A percentile compares a stretch with the other conserved stretches of the same genome.
Evolutionary conservation across 2,329 filamentous ascomycete genomes (phyloP).

Genomic region (Orbilia quercus): DNA sequence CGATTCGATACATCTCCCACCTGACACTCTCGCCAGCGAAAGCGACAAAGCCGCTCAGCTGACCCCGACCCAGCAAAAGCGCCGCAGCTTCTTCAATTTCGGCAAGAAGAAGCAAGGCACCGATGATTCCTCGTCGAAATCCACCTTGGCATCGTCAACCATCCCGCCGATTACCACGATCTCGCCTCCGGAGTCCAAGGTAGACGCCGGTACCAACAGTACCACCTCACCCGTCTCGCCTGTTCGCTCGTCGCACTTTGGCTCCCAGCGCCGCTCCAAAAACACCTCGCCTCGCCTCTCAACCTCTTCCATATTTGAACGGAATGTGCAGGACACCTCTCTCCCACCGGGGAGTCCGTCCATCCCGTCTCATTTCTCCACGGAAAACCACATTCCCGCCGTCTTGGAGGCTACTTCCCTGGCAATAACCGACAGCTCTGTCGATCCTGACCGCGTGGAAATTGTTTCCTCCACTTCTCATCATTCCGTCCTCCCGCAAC

Average conservation of each 20-base stretch:
- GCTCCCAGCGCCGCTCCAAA: slow-evolving; percentile 54
- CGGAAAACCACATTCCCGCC: slow-evolving; percentile 91
- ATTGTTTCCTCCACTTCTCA: slow-evolving; percentile 78
- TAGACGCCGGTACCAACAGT: slow-evolving; percentile 35
- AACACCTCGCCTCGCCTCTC: slow-evolving; percentile 66
- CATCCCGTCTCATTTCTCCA: slow-evolving; percentile 93
- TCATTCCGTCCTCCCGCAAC: slow-evolving; percentile 35
- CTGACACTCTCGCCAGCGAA: slow-evolving; percentile 40
- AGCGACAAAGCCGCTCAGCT: slow-evolving; percentile 50
- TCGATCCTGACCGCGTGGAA: slow-evolving; percentile 89
- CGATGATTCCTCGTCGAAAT: slow-evolving; percentile 60
- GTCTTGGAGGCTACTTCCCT: slow-evolving; percentile 91
- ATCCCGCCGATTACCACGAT: slow-evolving; percentile 64
- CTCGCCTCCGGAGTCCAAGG: slow-evolving; percentile 46
- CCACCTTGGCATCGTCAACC: slow-evolving; percentile 60
- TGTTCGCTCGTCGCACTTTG: slow-evolving; percentile 70
- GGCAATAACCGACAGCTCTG: slow-evolving; percentile 85
- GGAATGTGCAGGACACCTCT: slow-evolving; percentile 76
- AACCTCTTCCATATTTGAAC: slow-evolving; percentile 78
- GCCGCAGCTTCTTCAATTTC: slow-evolving; percentile 68
- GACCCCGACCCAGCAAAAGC: slow-evolving; percentile 52
- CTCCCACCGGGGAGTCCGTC: slow-evolving; percentile 74
- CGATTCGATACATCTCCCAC: slow-evolving; percentile 53
- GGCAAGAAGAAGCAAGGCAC: slow-evolving; percentile 72
- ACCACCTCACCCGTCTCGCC: slow-evolving; percentile 69